These are phyloP conservation scores for Mycena polygramma DNA, from an alignment of 768 basidiomycete species.

Conservation along the genomic window DNA sequence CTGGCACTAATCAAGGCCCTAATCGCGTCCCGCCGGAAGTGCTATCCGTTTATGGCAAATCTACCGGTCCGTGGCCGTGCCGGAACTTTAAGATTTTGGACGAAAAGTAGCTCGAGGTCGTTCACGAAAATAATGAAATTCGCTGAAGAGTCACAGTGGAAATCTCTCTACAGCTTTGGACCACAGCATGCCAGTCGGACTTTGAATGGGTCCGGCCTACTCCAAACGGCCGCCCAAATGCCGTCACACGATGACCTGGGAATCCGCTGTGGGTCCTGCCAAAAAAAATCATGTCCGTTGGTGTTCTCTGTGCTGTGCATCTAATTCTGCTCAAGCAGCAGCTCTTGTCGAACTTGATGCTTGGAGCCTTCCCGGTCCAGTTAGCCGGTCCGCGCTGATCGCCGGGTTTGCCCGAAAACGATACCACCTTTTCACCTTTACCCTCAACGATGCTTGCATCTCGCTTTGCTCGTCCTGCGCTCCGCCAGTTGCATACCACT, in stretches of 20 bases:
- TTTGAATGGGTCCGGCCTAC: slow-evolving; percentile 21
- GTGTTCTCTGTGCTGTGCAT: too few species aligned
- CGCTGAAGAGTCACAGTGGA: slow-evolving; percentile 1
- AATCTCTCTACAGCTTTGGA: slow-evolving; percentile 19
- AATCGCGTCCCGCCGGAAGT: too few species aligned
- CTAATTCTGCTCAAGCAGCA: too few species aligned
- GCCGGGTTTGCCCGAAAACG: background rate
- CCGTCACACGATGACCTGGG: slow-evolving; percentile 29
- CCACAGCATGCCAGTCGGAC: slow-evolving; percentile 23
- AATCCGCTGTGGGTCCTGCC: background rate
- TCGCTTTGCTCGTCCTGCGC: slow-evolving; percentile 51
- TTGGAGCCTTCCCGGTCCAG: background rate
- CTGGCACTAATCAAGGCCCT: slow-evolving; percentile 4
- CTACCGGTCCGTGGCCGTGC: background rate
- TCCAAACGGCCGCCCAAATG: slow-evolving; percentile 18
- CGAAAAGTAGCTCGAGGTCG: too few species aligned
- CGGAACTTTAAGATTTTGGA: too few species aligned
- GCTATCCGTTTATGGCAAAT: too few species aligned
- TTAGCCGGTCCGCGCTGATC: background rate
- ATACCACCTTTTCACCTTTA: background rate
- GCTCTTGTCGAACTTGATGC: too few species aligned
- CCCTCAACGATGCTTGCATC: slow-evolving; percentile 53
- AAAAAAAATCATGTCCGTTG: background rate
- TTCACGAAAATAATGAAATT: too few species aligned
- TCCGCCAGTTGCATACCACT: slow-evolving; percentile 61